A percentile compares a stretch with the other conserved stretches of the same genome.
Conservation (phyloP, 2,329 filamentous ascomycete species). For the Pestalotiopsis sp. region DNA sequence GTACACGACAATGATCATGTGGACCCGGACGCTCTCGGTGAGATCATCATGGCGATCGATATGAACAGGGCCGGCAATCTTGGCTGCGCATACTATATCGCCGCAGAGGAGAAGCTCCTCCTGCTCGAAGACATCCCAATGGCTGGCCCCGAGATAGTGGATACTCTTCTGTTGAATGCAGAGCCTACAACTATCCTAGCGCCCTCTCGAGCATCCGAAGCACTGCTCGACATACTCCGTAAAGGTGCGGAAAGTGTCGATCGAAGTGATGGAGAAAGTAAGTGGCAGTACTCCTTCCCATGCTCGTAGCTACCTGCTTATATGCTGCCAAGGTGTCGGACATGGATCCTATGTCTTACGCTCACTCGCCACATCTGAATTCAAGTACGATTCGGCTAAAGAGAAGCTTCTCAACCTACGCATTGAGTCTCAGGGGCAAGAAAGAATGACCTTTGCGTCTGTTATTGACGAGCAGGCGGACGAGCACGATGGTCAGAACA, state of each 20-base stretch:
- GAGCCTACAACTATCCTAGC: constrained; percentile 60
- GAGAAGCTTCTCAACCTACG: constrained; percentile 65
- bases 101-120: constrained; percentile 68
- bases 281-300: neutral
- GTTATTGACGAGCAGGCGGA: constrained; percentile 45
- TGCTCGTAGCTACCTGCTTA: constrained; percentile 8
- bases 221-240: constrained; percentile 39
- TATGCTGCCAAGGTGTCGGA: constrained; percentile 33
- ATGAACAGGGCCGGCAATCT: constrained; percentile 70
- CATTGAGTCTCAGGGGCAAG: constrained; percentile 47
- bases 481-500: constrained; percentile 40
- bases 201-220: constrained; percentile 47
- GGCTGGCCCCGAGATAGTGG: constrained; percentile 70
- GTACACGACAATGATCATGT: constrained; percentile 12
- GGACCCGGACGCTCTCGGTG: constrained; percentile 50
- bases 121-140: constrained; percentile 77
- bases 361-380: constrained; percentile 71
- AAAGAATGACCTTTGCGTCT: constrained; percentile 65
- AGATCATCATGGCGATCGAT: constrained; percentile 81
- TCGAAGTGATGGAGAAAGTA: constrained; percentile 16
- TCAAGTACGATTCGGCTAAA: constrained; percentile 67
- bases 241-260: constrained; percentile 34
- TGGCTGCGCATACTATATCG: constrained; percentile 84
- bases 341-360: constrained; percentile 58
- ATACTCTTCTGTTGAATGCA: constrained; percentile 58